Conservation (phyloP, 257 asterid genomes). For the Coffea eugenioides region DNA sequence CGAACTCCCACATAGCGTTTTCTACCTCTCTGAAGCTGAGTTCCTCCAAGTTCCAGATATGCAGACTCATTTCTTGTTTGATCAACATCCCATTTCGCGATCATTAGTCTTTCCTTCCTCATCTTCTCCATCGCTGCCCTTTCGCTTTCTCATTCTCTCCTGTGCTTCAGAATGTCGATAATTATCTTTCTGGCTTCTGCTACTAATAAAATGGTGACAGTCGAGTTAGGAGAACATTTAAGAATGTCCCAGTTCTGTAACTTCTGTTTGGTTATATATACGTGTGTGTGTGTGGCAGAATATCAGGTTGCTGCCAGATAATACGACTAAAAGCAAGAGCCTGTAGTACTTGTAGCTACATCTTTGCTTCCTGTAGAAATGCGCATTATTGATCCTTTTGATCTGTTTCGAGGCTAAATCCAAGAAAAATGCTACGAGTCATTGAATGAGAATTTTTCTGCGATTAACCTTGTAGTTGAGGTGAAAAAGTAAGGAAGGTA, state of each 20-base stretch:
- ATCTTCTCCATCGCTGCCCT: conserved; percentile 4
- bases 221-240: not conserved
- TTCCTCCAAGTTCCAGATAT: not conserved
- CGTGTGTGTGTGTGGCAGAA: not conserved
- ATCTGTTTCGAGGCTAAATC: not conserved
- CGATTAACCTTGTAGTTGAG: no score
- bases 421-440: not conserved
- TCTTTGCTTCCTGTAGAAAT: conserved; percentile 4
- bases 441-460: not conserved
- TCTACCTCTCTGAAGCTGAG: conserved; percentile 1
- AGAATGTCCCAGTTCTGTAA: not conserved
- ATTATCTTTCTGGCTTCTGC: not conserved
- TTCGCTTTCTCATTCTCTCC: conserved; percentile 8
- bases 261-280: no score
- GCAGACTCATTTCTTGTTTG: conserved; percentile 13
- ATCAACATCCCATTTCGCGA: conserved; percentile 12
- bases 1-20: conserved; percentile 20
- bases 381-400: not conserved
- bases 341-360: conserved; percentile 9
- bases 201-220: not conserved
- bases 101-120: not conserved
- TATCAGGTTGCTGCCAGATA: not conserved
- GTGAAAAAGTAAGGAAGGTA: no score
- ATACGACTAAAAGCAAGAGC: not conserved
- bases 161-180: not conserved